Base-by-base conservation (phyloP, 1,139 yeast genomes). In the Ashbya aceris region DNA sequence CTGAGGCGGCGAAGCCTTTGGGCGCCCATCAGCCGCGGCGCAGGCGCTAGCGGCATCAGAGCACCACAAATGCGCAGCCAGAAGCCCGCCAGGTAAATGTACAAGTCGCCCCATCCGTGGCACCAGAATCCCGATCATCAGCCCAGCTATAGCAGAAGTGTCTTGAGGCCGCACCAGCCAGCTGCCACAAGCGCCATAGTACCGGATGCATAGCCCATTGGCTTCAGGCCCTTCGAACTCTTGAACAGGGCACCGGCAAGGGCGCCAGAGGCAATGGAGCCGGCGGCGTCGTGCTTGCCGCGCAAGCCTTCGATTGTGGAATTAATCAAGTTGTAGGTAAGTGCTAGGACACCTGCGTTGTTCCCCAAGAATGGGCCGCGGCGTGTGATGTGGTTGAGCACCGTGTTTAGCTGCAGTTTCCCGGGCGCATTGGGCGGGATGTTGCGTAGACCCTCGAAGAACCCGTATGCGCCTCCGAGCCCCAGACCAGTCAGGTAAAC, bases 351-450 rank as follows among this genome's bases (percentile, higher is more conserved):
- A 67, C 97, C 98, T 9, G 96, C 94, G 39, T 83, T 79, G 69
- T 91, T 91, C 54, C 97, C 98, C 60, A 89, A 68, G 65, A 77
- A 89, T 27, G 98, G 98, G 44, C 98, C 98, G 64, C 96, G 79
- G 60, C 87, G 82, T 34, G 98, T 91, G 58, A 91, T 76, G 59
- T 86, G 87, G 71, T 91, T 91, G 60, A 91, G 76, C 41, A 91
- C 73, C 20, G 96, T 87, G 69, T 91, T 91, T 51, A 89, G 71
- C 64, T 86, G 79, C 60, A 91, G 74, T 62, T 83, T 83, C 27
- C 68, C 68, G 7, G 95, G 77, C 27, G 89, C 79, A 47, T 76
- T 71, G 36, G 77, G 73, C 20, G 95, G 91, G 43, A 93, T 72
- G 61, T 78, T 78, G 47, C 73, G 72, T 45, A 91, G 59, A 48